A percentile compares a stretch with the other conserved stretches of the same genome.
These are phyloP conservation scores for Amylocystis lapponica DNA, from an alignment of 768 basidiomycete genomes.

Conservation along the genomic window DNA sequence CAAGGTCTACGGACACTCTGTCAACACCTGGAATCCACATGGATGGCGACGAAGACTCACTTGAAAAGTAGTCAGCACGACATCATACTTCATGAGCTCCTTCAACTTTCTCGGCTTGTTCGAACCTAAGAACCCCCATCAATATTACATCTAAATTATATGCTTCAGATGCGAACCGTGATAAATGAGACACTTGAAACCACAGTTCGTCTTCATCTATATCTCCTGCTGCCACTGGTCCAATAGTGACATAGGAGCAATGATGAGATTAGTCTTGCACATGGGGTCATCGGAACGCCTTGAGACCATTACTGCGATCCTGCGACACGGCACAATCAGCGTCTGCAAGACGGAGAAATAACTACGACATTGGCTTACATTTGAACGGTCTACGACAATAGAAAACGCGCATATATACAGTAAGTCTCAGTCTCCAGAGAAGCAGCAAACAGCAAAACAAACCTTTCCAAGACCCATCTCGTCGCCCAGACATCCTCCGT, in stretches of 20 bases:
- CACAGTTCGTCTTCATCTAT: slow-evolving; percentile 47
- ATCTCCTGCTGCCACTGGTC: slow-evolving; percentile 63
- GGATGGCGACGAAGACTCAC: slow-evolving; percentile 22
- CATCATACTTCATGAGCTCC: slow-evolving; percentile 34
- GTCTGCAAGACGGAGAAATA: neutral
- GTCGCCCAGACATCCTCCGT: slow-evolving; percentile 29
- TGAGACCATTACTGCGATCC: slow-evolving; percentile 51
- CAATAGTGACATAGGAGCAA: slow-evolving; percentile 61
- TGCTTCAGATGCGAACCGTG: slow-evolving; percentile 36
- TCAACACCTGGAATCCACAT: neutral
- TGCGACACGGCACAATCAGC: too few relatives aligned
- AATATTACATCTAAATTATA: neutral
- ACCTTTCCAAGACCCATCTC: slow-evolving; percentile 58
- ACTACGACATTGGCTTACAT: slow-evolving; percentile 15
- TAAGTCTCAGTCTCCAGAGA: neutral
- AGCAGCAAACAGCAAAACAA: neutral
- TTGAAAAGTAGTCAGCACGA: slow-evolving; percentile 35
- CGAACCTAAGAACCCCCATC: slow-evolving; percentile 19
- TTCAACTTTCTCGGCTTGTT: slow-evolving; percentile 40
- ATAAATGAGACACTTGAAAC: slow-evolving; percentile 50
- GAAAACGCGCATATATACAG: neutral
- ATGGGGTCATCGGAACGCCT: slow-evolving; percentile 45
- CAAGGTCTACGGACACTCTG: slow-evolving; percentile 38
- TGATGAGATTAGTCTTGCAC: slow-evolving; percentile 60
- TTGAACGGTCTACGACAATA: slow-evolving; percentile 18